phyloP scores from a whole-genome alignment of 2,329 filamentous ascomycete species.

The Sporothrix luriei region DNA sequence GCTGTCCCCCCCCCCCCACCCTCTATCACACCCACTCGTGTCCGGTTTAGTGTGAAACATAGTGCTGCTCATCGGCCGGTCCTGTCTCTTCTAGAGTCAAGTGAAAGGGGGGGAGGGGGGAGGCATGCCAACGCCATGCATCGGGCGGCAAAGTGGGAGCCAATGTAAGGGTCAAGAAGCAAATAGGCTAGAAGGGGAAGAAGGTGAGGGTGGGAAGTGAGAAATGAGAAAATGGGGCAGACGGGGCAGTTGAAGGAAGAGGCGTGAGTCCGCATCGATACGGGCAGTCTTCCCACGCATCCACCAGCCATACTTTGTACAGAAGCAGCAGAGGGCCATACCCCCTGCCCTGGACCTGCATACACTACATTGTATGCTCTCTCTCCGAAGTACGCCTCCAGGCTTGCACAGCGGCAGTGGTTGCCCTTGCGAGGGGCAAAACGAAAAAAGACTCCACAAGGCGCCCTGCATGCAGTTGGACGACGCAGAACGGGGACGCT shows the following conservation, averaged over 20 bases:
- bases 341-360: neutral
- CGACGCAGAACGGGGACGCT: neutral
- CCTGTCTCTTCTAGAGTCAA: neutral
- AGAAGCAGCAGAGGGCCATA: neutral
- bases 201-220: neutral
- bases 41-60: neutral
- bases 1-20: neutral
- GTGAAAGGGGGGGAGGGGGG: neutral
- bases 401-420: conserved; percentile 4
- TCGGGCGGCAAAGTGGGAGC: neutral
- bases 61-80: neutral
- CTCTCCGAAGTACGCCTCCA: conserved; percentile 7
- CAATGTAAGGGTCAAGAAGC: neutral
- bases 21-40: neutral
- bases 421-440: neutral
- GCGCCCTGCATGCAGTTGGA: conserved; percentile 9
- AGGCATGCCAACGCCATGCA: neutral
- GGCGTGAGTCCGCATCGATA: neutral
- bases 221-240: neutral
- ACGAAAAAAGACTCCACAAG: conserved; percentile 8
- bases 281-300: neutral
- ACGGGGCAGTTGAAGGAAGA: neutral
- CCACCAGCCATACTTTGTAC: neutral
- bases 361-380: neutral
- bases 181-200: neutral